Base-by-base conservation (phyloP, 2,329 filamentous ascomycete species). In the Venturia aucupariae region DNA sequence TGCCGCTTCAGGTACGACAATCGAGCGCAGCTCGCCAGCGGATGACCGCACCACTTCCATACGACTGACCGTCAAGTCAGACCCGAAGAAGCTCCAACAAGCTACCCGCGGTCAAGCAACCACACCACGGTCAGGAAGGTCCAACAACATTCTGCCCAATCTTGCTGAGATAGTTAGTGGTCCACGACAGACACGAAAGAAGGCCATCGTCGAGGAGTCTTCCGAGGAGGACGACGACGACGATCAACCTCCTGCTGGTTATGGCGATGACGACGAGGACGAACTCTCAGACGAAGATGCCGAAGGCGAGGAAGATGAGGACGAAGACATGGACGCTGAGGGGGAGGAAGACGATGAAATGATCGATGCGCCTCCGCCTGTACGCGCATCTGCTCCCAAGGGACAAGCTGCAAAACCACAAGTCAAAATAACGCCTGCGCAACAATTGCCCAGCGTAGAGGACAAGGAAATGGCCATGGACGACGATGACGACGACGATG, bases 401-500 rank as follows among this genome's bases (percentile, higher is more conserved):
- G 44, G 60, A 70, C 3, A 67, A 65, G 41, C 64, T 13, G 62
- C 70, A 67, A 79, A 80, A 63, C 71, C 73, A 3, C 69, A 72
- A 44, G 71, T 72, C 67, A 75, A 68, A 60, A 67, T 72, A 63
- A 70, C 68, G 2, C 73, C 71, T 57, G 67, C 75, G 30, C 67
- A 69, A 2, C 74, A 75, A 67, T 61, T 71, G n/a, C 61, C 65
- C 32, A 69, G 75, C 4, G 78, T 81, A n/a, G 80, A 81, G 67
- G 76, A 74, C 44, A 81, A 80, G 67, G 80, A 83, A 66, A 73
- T 82, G 70, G 77, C 71, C 64, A 72, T 82, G 71, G 77, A 81
- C 22, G 79, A 80, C 48, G 76, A 78, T 48, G 78, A 78, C 65
- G 75, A 76, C 30, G 76, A 77, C 61, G 78, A 78, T 8, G 75